Evolutionary conservation across 2,329 filamentous ascomycete genomes (phyloP), one percentile per base, ranked within the genome.

Genomic region (Trichoderma hamatum): DNA sequence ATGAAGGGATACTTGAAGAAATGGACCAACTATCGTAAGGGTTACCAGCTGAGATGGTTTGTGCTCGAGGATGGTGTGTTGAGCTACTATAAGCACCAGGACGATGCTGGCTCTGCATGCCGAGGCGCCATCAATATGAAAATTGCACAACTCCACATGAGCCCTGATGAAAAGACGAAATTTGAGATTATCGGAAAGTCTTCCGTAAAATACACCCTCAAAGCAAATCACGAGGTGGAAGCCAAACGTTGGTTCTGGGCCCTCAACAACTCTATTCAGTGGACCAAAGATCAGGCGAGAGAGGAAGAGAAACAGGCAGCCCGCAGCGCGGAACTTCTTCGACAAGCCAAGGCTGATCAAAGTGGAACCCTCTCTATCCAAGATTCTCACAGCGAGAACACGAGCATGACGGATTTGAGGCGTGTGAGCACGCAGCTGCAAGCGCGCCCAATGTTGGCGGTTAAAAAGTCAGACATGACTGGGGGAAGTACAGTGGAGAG

Each of bases 1-100:
- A 98, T 99, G 92, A 97, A 97, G 82, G 96, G 96, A 7, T 99
- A 98, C 78, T 84, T 99, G 68, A 98, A 97, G 82, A 99, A 99
- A 80, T 99, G 96, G 96, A 99, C 96, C 59, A 99, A 99, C 78
- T 99, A 99, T 78, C 94, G 95, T 26, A 94, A 92, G 77, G 96
- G 96, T 10, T 99, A 97, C 82, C 97, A 99, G 82, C 80, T 99
- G 72, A 87, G 96, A 70, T 99, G 95, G 94, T 99, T 99, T 77
- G 96, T 98, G 16, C 87, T 99, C 10, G 96, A 99, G 78, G 96
- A 99, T 77, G 96, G 96, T 14, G 95, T 99, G 14, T 81, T 99
- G 73, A 98, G 96, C 80, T 99, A 99, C 82, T 99, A 98, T 84
- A 99, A 99, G 82, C 93, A 98, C 79, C 96, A 99, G 81, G 96